Conservation (phyloP, 371 early-diverging fungal species). For the Apophysomyces elegans region DNA sequence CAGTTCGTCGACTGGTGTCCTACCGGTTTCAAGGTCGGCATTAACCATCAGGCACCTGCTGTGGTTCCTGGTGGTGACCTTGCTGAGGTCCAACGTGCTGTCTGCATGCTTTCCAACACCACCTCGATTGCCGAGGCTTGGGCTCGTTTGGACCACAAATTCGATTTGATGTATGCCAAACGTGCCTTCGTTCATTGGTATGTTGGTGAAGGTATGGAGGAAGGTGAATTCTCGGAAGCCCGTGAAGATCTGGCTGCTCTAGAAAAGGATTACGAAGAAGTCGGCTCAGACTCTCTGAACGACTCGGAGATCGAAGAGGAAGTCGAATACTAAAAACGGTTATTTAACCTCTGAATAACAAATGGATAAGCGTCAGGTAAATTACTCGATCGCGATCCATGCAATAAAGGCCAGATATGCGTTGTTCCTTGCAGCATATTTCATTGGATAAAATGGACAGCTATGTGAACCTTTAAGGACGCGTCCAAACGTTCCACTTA, state of each 20-base stretch:
- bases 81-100: conserved; percentile 88
- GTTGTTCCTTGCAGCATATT: not conserved
- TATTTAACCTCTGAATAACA: not conserved
- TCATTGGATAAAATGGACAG: not conserved
- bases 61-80: conserved; percentile 87
- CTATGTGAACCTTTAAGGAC: too few species aligned
- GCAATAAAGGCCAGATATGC: too few species aligned
- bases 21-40: conserved; percentile 96
- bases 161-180: conserved; percentile 95
- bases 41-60: conserved; percentile 87
- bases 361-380: not conserved
- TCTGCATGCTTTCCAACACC: conserved; percentile 92
- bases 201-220: conserved; percentile 96
- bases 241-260: conserved; percentile 88
- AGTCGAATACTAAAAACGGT: conserved; percentile 22
- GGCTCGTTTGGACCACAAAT: conserved; percentile 92
- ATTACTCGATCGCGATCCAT: too few species aligned
- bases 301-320: conserved; percentile 63
- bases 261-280: conserved; percentile 98
- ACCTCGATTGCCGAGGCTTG: conserved; percentile 96
- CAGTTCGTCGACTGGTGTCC: conserved; percentile 98
- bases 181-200: conserved; percentile 98
- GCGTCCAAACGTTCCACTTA: too few species aligned
- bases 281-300: conserved; percentile 83
- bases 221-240: conserved; percentile 87